Evolutionary conservation across 2,329 filamentous ascomycete genomes (phyloP).

Genomic region (Pezicula rhizophila): DNA sequence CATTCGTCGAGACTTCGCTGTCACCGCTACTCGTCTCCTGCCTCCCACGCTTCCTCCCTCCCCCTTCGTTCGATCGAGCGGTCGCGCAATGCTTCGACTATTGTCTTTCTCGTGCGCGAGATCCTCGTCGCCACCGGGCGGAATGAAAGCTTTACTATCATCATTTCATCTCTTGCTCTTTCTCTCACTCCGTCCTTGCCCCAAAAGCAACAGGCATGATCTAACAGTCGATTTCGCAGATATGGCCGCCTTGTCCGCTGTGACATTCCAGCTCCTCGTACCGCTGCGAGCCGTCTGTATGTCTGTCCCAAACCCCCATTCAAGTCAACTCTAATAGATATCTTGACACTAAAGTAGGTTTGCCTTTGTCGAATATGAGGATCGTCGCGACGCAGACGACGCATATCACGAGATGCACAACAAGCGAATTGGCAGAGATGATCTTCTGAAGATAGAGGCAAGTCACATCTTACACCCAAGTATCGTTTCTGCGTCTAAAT

Average conservation of each 20-base stretch:
- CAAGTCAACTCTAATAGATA: constrained; percentile 21
- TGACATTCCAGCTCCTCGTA: constrained; percentile 94
- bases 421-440: constrained; percentile 93
- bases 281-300: constrained; percentile 90
- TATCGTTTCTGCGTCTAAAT: neutral
- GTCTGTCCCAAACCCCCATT: constrained; percentile 35
- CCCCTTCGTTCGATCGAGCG: constrained; percentile 33
- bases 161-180: constrained; percentile 20
- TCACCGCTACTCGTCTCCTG: constrained; percentile 37
- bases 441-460: constrained; percentile 96
- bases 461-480: constrained; percentile 20
- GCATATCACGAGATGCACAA: constrained; percentile 99
- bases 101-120: constrained; percentile 22
- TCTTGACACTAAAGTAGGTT: constrained; percentile 55
- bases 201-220: constrained; percentile 7
- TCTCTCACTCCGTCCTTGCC: constrained; percentile 15
- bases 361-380: constrained; percentile 98
- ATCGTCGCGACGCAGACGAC: constrained; percentile 94
- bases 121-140: constrained; percentile 15
- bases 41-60: constrained; percentile 30
- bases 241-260: constrained; percentile 97
- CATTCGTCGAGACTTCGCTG: constrained; percentile 37
- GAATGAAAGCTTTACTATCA: constrained; percentile 19
- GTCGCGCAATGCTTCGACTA: constrained; percentile 27
- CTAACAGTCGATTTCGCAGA: constrained; percentile 43